phyloP scores from a whole-genome alignment of 495 filamentous ascomycete species.

The Clohesyomyces aquaticus region DNA sequence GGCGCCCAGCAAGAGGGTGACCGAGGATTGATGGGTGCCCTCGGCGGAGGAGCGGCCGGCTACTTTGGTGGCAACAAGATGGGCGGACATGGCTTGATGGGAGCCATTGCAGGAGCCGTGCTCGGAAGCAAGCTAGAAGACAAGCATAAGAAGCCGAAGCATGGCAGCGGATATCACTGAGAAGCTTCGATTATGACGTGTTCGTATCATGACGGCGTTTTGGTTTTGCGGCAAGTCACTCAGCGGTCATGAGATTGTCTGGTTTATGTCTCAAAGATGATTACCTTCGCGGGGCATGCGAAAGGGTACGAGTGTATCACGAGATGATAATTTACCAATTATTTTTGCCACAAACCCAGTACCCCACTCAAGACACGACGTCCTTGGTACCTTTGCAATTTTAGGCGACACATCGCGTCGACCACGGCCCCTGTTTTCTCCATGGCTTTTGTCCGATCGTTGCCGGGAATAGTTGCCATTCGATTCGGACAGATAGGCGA shows the following conservation, averaged over 20 bases:
- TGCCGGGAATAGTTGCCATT: too few relatives aligned
- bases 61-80: slow-evolving; percentile 46
- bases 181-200: neutral
- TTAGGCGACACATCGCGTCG: neutral
- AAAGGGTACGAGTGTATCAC: neutral
- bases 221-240: neutral
- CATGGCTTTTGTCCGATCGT: neutral
- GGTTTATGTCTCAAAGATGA: neutral
- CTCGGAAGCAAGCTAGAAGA: slow-evolving; percentile 49
- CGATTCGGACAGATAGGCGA: too few relatives aligned
- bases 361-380: neutral
- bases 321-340: neutral
- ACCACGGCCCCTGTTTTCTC: neutral
- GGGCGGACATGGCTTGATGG: slow-evolving; percentile 46
- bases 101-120: slow-evolving; percentile 45
- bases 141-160: slow-evolving; percentile 44
- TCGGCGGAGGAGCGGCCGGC: slow-evolving; percentile 45
- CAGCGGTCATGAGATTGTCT: neutral
- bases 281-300: neutral
- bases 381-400: neutral
- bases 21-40: slow-evolving; percentile 46
- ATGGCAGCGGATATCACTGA: slow-evolving; percentile 30
- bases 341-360: neutral
- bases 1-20: slow-evolving; percentile 43
- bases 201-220: slow-evolving; percentile 16